Base-by-base conservation (phyloP, 345 rosid species). In the Citrus trifoliata region DNA sequence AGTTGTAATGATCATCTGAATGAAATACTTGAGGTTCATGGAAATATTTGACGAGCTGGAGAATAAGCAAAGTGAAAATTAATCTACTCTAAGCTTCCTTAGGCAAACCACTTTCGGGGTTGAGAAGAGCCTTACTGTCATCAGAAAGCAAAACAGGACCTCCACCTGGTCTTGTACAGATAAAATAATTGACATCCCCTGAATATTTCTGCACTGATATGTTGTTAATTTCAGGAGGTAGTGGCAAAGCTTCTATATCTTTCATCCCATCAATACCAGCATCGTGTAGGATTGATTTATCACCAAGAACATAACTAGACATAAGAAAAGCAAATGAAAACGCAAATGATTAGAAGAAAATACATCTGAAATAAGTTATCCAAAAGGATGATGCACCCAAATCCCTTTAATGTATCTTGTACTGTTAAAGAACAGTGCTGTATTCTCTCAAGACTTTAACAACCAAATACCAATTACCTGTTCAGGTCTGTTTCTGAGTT, bases 121-220 rank as follows among this genome's bases (percentile, higher is more conserved):
- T 67, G 30, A 91, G 90, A 85, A 93, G 99, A 30, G 96, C 91
- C 60, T 82, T 86, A 35, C 82, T 85, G 73, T 89, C 90, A 68
- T 92, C 88, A 5, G 88, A 70, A 73, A 95, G 89, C 87, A 93
- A 60, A 72, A 87, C 88, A 0, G 98, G 97, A 60, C 99, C 97
- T 80, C 83, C 83, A 12, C 99, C 99, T 33, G 96, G 91, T 86
- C 89, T 86, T n/a, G 95, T 95, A 79, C 98, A 92, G 76, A 95
- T 95, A 83, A 95, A 91, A 83, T 95, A 92, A 81, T 86, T 88
- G 61, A 93, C 93, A 73, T 88, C 95, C 32, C 95, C 99, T 81
- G 79, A 82, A 75, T 79, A 86, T 84, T 91, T 93, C 81, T 79
- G 89, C 75, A 87, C 81, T 38, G 89, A 80, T 61, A 65, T 71